These are phyloP conservation scores for Aegilops sharonensis DNA, from an alignment of 176 grass and related monocot genomes.

Conservation along the genomic window DNA sequence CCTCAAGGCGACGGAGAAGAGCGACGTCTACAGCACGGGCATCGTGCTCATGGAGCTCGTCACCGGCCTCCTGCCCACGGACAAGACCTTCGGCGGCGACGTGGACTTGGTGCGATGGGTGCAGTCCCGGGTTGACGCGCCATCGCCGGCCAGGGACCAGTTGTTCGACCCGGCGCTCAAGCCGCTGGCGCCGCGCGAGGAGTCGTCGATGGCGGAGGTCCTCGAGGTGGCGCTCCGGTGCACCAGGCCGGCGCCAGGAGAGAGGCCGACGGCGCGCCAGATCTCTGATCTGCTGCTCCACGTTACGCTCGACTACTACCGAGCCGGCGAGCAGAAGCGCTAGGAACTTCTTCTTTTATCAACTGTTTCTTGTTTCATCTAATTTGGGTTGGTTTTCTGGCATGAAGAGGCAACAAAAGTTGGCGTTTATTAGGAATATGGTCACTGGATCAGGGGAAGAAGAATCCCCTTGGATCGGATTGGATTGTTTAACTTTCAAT, in stretches of 20 bases:
- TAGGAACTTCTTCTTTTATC: not conserved
- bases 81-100: slow-evolving; percentile 75
- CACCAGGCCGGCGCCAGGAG: slow-evolving; percentile 51
- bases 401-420: not conserved
- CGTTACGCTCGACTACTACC: slow-evolving; percentile 58
- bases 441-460: slow-evolving; percentile 1
- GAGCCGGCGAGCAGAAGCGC: slow-evolving; percentile 41
- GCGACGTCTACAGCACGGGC: slow-evolving; percentile 90
- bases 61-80: slow-evolving; percentile 68
- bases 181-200: slow-evolving; percentile 57
- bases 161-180: slow-evolving; percentile 59
- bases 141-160: slow-evolving; percentile 41
- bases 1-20: slow-evolving; percentile 79
- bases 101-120: slow-evolving; percentile 91
- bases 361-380: slow-evolving; percentile 23
- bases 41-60: slow-evolving; percentile 96
- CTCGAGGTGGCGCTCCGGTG: slow-evolving; percentile 77
- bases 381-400: slow-evolving; percentile 1
- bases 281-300: slow-evolving; percentile 80
- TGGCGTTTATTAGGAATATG: not conserved
- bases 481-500: slow-evolving; percentile 14
- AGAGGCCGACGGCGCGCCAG: slow-evolving; percentile 75
- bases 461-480: slow-evolving; percentile 4
- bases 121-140: slow-evolving; percentile 44
- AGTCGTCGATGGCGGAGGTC: slow-evolving; percentile 61